Base-by-base conservation (phyloP, 2,329 filamentous ascomycete species). In the Zymoseptoria brevis region DNA sequence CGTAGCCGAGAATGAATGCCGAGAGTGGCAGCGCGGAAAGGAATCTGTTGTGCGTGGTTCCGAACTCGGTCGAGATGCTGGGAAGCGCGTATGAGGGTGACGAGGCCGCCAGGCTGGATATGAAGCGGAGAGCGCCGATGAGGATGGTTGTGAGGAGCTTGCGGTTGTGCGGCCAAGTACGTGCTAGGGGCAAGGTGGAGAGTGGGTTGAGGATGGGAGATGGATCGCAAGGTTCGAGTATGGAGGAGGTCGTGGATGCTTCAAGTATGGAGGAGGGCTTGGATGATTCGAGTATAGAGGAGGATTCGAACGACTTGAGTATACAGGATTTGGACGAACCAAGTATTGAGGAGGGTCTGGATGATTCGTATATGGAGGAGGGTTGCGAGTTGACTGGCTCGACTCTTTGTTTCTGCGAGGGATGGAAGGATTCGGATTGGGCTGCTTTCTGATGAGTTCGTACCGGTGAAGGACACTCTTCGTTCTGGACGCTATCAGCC, bases 1-100 rank as follows among this genome's bases (percentile, higher is more conserved):
- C 73, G 59, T 76, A 78, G 0, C 13, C 87, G 0, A 88, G 74
- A 2, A 89, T 77, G 68, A 86, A 71, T 19, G 87, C 80, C 0
- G 84, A 87, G 7, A 72, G 63, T 2, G 69, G 59, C 53, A 72
- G 61, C n/a, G 66, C 59, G 24, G 62, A 52, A 41, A 64, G 55
- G 13, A 67, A 62, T 11, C 59, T 54, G 19, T 62, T 64, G 11
- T 41, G 35, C 11, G 56, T 60, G 48, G 71, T 67, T 19, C 66
- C 60, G n/a, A 73, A 65, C 26, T 72, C 67, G 16, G 24, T 19
- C 1, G 59, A 60, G 52, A 73, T 69, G 13, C 54, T 56, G 13
- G 56, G 50, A 1, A 71, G 55, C 2, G 69, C 68, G 7, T 69
- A 69, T 2, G 71, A 70, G 13, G 72, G 66, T 64, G 72, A 71